Conservation (phyloP, 208 protist genomes). For the Leishmania tarentolae region DNA sequence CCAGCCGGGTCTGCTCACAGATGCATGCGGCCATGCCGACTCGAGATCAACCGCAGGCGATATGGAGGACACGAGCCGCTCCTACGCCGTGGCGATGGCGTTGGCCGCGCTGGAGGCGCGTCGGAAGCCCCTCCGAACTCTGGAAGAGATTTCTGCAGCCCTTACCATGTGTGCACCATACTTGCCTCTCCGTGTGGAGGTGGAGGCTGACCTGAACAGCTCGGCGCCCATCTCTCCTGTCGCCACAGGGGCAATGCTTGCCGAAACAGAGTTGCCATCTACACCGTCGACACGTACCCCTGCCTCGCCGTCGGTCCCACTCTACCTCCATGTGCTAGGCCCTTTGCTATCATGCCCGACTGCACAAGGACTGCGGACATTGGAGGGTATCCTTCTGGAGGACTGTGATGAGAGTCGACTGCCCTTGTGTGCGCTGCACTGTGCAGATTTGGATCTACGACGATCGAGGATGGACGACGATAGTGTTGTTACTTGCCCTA, state of each 20-base stretch:
- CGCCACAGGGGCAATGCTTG: not conserved
- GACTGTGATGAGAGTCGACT: constrained; percentile 49
- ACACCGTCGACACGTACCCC: not conserved
- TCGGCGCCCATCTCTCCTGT: not conserved
- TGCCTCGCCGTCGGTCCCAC: not conserved
- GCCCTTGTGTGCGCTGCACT: constrained; percentile 43
- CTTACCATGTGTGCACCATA: constrained; percentile 40
- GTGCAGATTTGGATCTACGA: constrained; percentile 45
- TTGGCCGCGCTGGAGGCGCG: constrained; percentile 34
- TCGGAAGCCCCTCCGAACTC: constrained; percentile 33
- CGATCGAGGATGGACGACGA: not conserved
- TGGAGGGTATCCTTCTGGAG: constrained; percentile 78
- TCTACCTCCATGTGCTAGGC: constrained; percentile 48
- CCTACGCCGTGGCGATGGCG: constrained; percentile 17
- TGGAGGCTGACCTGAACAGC: constrained; percentile 36
- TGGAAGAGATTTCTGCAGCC: constrained; percentile 39
- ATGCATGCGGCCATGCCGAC: not conserved
- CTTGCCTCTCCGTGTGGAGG: constrained; percentile 55
- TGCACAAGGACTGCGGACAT: constrained; percentile 40
- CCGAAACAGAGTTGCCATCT: not conserved
- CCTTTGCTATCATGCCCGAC: constrained; percentile 41
- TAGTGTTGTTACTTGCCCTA: not conserved
- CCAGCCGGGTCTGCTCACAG: not conserved
- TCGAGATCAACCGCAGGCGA: not conserved
- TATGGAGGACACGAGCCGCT: not conserved